Base-by-base conservation (phyloP, 306 rosid genomes). In the Prunus mongolica region DNA sequence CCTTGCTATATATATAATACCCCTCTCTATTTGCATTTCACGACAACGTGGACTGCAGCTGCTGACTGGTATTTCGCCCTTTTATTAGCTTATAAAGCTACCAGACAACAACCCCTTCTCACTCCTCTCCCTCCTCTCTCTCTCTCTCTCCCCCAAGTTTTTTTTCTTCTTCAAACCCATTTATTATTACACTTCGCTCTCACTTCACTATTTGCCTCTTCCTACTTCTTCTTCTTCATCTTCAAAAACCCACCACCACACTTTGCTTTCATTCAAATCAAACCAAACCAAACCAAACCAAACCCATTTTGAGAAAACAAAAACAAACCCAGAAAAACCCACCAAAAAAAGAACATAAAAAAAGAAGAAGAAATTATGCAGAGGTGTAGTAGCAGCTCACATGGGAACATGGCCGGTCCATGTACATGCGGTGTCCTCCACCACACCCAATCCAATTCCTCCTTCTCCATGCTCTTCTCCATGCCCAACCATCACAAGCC, bases 1-100 rank as follows among this genome's bases (percentile, higher is more conserved):
- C 34, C 15, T 61, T 65, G 3, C 45, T 47, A 55, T 63, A 24
- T 51, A 45, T n/a, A 16, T 16, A 34, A 71, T 46, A 71, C 72
- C 71, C 78, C 61, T 50, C 83, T 80, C 87, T 57, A 80, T 84
- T 78, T 81, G 83, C 93, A 54, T 58, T 81, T 83, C 72, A 87
- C 96, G 97, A 90, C 96, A 92, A 90, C 86, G 69, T 85, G 78
- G 84, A 86, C 91, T 90, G 96, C 96, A 79, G 76, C 78, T 88
- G 97, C 93, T 92, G 96, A 92, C 97, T 87, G 79, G 65, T 86
- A 87, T 85, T 87, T 90, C 91, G 69, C 84, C 88, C 80, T 87
- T 87, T 89, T 88, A 76, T 73, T 84, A 63, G 77, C 88, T 79
- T 72, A 69, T 82, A 86, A 73, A 82, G 90, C 95, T 82, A 90